Conservation (phyloP, 257 asterid genomes). For the Solanum pimpinellifolium region DNA sequence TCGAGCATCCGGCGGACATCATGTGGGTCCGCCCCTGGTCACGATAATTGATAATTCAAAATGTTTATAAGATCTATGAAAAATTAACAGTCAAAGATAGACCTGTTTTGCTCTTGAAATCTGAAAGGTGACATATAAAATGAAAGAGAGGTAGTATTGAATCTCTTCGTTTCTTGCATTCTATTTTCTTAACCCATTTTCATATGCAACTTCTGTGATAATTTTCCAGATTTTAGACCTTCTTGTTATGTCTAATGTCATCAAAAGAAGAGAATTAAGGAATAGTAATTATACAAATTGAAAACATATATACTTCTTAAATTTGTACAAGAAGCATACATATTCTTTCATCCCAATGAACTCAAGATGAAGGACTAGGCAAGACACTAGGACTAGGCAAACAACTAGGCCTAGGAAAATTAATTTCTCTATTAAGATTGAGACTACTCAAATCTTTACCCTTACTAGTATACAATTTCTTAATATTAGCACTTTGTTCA, state of each 20-base stretch:
- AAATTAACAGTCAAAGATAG: too few species aligned
- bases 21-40: too few species aligned
- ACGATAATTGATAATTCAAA: too few species aligned
- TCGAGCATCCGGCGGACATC: too few species aligned
- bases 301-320: background rate
- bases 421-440: constrained; percentile 21
- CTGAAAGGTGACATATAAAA: too few species aligned
- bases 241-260: background rate
- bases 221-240: background rate
- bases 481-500: constrained; percentile 65
- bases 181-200: background rate
- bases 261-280: background rate
- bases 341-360: background rate
- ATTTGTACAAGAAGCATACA: constrained; percentile 1
- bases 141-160: too few species aligned
- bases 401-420: constrained; percentile 16
- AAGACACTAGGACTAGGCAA: constrained; percentile 72
- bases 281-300: background rate
- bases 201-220: background rate
- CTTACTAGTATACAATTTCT: constrained; percentile 43
- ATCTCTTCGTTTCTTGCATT: background rate
- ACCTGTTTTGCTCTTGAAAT: too few species aligned
- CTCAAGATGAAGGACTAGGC: constrained; percentile 67
- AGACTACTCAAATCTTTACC: constrained; percentile 39
- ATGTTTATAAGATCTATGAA: too few species aligned